Base-by-base conservation (phyloP, 129 eudicot genomes). In the Tagetes patula region DNA sequence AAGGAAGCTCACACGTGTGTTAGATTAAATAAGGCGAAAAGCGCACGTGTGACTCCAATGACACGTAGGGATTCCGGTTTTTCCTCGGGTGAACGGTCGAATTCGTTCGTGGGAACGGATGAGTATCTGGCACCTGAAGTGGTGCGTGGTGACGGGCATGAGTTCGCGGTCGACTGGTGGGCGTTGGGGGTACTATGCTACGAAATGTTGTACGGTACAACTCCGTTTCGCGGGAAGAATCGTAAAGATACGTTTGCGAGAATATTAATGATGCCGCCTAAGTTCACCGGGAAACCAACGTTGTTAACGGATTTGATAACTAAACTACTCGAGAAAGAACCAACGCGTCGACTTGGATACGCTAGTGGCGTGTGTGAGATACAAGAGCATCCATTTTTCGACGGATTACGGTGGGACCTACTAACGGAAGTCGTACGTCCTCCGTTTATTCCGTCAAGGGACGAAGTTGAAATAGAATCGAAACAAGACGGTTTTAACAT, bases 101-200 rank as follows among this genome's bases (percentile, higher is more conserved):
- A 87, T 70, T 94, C 96, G 0, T 94, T 94, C 42, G 98, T 90
- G 7, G 98, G 98, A 3, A 94, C 98, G 36, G 96, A 89, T 13
- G 98, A 94, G 66, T 94, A 94, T 79, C 72, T 94, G 3, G 84
- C 98, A 11, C 98, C 98, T 63, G 98, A 94, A 66, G 82, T 94
- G 0, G 84, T 94, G 0, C 84, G 87, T 1, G 96, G 96, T 6
- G 89, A 90, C 40, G 98, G 98, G 1, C 98, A 94, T 32, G 98
- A 87, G 68, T 94, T 87, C 69, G 81, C 91, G 6, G 93, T 90
- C 0, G 98, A 94, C 32, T 94, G 96, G 96, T 94, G 98, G 98
- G 91, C 96, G 0, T 61, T 94, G 10, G 98, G 98, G 43, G 72
- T 94, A 2, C 81, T 94, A 0, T 74, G 83, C 9, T 94, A 84